Evolutionary conservation across 495 filamentous ascomycete genomes (phyloP), one percentile per base, ranked within the genome.

Genomic region (Neurospora tetrasperma): DNA sequence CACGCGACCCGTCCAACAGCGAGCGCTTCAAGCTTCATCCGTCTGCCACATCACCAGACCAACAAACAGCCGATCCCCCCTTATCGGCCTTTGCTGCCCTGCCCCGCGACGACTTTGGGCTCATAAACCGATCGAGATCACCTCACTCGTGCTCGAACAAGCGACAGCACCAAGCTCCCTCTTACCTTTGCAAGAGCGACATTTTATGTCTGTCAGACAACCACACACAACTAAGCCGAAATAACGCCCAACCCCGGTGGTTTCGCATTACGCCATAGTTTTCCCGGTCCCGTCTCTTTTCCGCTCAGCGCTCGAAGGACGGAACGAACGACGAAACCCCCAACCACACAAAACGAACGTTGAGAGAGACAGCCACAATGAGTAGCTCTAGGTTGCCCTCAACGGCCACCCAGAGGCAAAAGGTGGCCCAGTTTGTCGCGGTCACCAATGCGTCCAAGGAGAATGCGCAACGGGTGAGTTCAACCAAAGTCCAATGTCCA

Each of bases 391-490:
- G 40, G 42, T 75, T 77, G 75, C 78, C 78, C 35, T 74, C 74
- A 9, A 75, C 74, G 7, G 73, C 83, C 9, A 71, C 76, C 69
- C 89, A 91, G 81, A 88, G 86, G 79, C 73, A 77, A 69, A 80
- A 85, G 40, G 79, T 88, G 16, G 71, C 74, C 40, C 83, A 88
- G 72, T 90, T 91, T 77, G 79, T 83, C 46, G 76, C 77, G 31
- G 83, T 89, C 70, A 90, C 89, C 11, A 82, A 84, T 31, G 79
- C 85, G 6, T 80, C 83, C 12, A 86, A 88, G 46, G 87, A 83
- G 71, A 83, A 73, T 12, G 89, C 89, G 31, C 76, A 80, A 42
- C 79, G 78, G 75, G 88, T 89, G 80, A 79, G 83, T 84, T 73
- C 73, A 41, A 35, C 27, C 31, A 69, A 54, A 23, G 27, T 27